These are phyloP conservation scores for Penicillium pancosmium DNA, from an alignment of 495 filamentous ascomycete species.

Conservation along the genomic window DNA sequence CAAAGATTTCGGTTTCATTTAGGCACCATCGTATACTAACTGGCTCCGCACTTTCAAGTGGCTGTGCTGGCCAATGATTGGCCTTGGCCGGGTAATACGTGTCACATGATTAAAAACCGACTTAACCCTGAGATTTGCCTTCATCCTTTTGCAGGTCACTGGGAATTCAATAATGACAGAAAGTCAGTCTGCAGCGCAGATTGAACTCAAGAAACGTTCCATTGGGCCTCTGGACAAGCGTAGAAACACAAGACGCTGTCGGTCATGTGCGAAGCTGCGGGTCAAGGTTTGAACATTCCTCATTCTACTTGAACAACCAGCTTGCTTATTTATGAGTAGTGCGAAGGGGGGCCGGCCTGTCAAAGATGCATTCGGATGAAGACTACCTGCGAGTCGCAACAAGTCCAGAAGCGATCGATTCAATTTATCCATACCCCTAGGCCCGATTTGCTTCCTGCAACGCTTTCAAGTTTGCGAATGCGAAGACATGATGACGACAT, in stretches of 20 bases:
- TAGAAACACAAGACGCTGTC: neutral
- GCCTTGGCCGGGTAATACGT: neutral
- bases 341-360: neutral
- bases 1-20: too few species aligned
- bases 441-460: neutral
- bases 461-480: neutral
- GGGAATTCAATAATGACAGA: neutral
- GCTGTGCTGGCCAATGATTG: neutral
- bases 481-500: neutral
- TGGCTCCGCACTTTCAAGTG: too few species aligned
- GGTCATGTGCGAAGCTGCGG: neutral
- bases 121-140: neutral
- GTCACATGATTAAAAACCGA: neutral
- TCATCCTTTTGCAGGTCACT: neutral
- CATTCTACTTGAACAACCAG: neutral
- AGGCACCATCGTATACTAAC: too few species aligned
- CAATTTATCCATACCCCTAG: neutral
- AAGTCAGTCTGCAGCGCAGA: neutral
- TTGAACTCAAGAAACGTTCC: neutral
- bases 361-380: neutral
- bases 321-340: neutral
- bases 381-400: neutral
- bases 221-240: neutral
- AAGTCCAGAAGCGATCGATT: neutral
- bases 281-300: neutral